Evolutionary conservation across 352 stramenopile genomes (phyloP).

Genomic region (Globisporangium barbulae): DNA sequence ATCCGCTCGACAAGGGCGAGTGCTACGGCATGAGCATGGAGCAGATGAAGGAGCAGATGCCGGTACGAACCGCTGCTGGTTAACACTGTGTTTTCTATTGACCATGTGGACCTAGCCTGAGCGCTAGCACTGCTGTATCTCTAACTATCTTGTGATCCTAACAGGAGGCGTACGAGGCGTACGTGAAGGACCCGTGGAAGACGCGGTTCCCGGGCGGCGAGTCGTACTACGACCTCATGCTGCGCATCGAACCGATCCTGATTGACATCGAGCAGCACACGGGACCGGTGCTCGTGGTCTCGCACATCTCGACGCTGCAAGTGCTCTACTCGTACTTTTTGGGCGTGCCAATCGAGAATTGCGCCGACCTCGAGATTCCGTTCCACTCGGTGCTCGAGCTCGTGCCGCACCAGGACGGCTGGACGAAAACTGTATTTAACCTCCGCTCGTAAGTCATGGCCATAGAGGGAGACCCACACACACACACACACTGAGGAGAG

Average conservation of each 20-base stretch:
- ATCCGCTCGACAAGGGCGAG: constrained; percentile 83
- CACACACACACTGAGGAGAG: neutral
- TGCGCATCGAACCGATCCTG: constrained; percentile 89
- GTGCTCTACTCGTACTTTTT: constrained; percentile 89
- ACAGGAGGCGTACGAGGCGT: constrained; percentile 67
- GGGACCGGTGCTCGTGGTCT: constrained; percentile 81
- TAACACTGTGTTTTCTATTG: neutral
- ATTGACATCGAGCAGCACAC: constrained; percentile 92
- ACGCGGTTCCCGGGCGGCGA: constrained; percentile 88
- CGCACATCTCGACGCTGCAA: constrained; percentile 82
- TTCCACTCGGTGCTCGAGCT: constrained; percentile 86
- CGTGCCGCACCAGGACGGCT: constrained; percentile 73
- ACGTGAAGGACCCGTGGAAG: constrained; percentile 69
- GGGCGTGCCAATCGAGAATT: constrained; percentile 73
- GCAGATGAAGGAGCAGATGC: constrained; percentile 76
- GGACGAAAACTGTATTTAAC: constrained; percentile 85
- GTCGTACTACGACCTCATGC: constrained; percentile 93
- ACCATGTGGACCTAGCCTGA: neutral
- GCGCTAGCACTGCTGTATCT: neutral
- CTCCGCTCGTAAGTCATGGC: constrained; percentile 37
- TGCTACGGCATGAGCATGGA: constrained; percentile 84
- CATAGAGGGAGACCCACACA: neutral
- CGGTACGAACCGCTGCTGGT: constrained; percentile 20
- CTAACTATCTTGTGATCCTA: neutral
- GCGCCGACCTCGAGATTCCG: constrained; percentile 73